Base-by-base conservation (phyloP, 1,139 yeast species). In the Cylindricascospora bacillispora region DNA sequence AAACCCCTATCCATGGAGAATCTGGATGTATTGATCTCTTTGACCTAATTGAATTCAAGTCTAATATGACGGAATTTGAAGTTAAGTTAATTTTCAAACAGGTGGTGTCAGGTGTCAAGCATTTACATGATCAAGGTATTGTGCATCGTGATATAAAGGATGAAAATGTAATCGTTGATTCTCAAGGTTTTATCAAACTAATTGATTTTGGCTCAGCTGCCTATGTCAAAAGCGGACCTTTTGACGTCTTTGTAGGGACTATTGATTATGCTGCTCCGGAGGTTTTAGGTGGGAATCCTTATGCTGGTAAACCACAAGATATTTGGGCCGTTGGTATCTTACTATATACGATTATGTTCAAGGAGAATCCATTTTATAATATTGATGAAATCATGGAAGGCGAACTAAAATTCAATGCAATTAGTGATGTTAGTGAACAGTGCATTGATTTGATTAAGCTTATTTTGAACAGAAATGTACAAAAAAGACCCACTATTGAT, bases 161-260 rank as follows among this genome's bases (percentile, higher is more conserved):
- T 53, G 98, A 89, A 49, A 89, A 89, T 46, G 70, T 89, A 27
- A 83, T 89, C 44, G 81, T 89, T 27, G 95, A 89, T 47, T 74
- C 73, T 35, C 64, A 73, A 35, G 82, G 82, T 2, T 62, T 74
- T 24, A 76, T 83, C 33, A 86, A 86, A 54, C 62, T 89, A 36
- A 89, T 89, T 51, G 98, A 89, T 58, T 89, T 85, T 56, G 98
- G 98, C 0, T 78, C 93, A 33, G 94, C 97, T 1, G 94, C 95
- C 0, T 83, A 83, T 53, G 70, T 76, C 13, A 73, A 69, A 40
- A 85, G 78, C 56, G 97, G 97, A 0, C 97, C 97, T 5, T 89
- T 86, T 57, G 95, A 86, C 46, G 95, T 89, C 6, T 89, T 89
- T 58, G 97, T 86, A 2, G 98, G 98, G 2, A 89, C 98, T 0